These are phyloP conservation scores for Dicorynia guianensis DNA, from an alignment of 306 rosid species.

Conservation along the genomic window DNA sequence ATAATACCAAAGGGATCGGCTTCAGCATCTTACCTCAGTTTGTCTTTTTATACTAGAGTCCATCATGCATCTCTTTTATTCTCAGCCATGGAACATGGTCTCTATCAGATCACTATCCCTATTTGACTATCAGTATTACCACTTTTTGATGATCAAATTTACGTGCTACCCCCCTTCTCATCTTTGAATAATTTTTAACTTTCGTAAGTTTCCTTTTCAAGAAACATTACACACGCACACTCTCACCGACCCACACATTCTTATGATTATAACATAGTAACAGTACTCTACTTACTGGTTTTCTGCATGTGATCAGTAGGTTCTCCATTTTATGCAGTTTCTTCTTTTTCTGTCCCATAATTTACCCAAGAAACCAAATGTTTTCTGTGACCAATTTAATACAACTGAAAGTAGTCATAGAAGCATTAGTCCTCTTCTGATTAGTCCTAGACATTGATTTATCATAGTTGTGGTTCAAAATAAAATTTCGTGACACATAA, in stretches of 20 bases:
- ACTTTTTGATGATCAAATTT: slow-evolving; percentile 39
- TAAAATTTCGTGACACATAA: too few species aligned
- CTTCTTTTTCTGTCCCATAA: background rate
- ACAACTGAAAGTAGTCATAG: too few species aligned
- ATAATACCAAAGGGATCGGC: slow-evolving; percentile 37
- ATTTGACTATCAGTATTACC: slow-evolving; percentile 25
- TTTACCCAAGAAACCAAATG: background rate
- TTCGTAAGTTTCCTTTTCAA: slow-evolving; percentile 36
- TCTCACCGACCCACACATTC: slow-evolving; percentile 4
- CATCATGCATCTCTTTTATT: slow-evolving; percentile 52
- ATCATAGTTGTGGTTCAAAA: too few species aligned
- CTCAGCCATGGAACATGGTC: slow-evolving; percentile 73
- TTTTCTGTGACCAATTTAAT: too few species aligned
- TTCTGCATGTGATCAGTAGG: background rate
- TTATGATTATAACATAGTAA: background rate
- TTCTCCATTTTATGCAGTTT: background rate
- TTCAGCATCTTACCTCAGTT: slow-evolving; percentile 43
- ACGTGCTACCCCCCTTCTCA: slow-evolving; percentile 33
- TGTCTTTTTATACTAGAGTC: slow-evolving; percentile 50
- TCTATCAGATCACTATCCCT: slow-evolving; percentile 18
- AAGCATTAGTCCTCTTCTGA: too few species aligned
- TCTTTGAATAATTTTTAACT: slow-evolving; percentile 37
- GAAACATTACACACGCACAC: background rate
- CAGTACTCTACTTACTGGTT: background rate
- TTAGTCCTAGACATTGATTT: too few species aligned